phyloP scores from a whole-genome alignment of 805 yeast genomes.

The Spencermartinsiella europaea region DNA sequence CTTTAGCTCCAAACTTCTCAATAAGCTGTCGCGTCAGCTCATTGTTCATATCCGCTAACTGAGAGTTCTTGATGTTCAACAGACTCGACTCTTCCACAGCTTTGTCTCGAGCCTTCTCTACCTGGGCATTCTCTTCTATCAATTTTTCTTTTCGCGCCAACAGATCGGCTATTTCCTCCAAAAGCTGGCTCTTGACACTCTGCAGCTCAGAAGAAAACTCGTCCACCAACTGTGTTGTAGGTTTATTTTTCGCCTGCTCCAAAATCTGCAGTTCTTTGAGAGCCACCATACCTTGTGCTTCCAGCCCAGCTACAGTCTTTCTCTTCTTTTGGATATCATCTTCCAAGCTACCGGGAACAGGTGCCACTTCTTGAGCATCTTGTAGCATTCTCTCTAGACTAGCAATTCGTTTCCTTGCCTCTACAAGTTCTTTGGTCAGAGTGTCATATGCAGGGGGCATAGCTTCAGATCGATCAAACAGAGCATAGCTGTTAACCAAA shows the following conservation, averaged over 20 bases:
- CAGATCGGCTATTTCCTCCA: conserved; percentile 40
- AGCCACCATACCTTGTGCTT: conserved; percentile 29
- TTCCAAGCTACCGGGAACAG: conserved; percentile 11
- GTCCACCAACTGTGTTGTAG: conserved; percentile 27
- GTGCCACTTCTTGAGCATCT: conserved; percentile 10
- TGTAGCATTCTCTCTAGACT: conserved; percentile 24
- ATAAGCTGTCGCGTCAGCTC: conserved; percentile 33
- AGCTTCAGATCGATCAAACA: neutral
- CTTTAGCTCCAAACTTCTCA: conserved; percentile 27
- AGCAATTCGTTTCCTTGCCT: conserved; percentile 26
- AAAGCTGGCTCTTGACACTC: conserved; percentile 42
- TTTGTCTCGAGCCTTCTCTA: conserved; percentile 23
- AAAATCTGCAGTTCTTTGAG: conserved; percentile 41
- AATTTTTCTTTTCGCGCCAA: conserved; percentile 26
- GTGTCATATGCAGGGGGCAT: conserved; percentile 1
- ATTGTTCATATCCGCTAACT: conserved; percentile 35
- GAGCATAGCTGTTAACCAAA: neutral
- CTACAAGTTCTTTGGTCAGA: conserved; percentile 22
- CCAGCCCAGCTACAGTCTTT: conserved; percentile 34
- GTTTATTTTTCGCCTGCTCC: conserved; percentile 26
- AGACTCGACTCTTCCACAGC: conserved; percentile 30
- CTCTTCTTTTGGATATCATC: conserved; percentile 25
- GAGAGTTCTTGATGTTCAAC: conserved; percentile 31
- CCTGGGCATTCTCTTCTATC: conserved; percentile 26
- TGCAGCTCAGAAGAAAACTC: conserved; percentile 42